Percentiles rank a stretch among this genome's conserved stretches.
Conservation (phyloP, 192 early-diverging fungal genomes). For the Coemansia sp. region DNA sequence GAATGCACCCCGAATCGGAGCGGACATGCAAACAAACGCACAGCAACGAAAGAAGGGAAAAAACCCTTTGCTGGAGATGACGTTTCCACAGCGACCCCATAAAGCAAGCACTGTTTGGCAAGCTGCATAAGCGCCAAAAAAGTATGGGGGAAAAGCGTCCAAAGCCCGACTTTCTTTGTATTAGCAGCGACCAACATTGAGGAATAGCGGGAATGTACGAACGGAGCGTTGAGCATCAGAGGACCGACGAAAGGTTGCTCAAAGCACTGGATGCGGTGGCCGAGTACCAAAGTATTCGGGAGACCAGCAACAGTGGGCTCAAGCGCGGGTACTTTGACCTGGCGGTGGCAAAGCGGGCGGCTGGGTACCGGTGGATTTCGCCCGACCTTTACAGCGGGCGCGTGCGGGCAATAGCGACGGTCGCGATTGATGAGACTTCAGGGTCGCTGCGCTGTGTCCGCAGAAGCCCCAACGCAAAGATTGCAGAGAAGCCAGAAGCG, state of each 20-base stretch:
- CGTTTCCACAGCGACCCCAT: no score
- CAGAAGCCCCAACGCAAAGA: neutral
- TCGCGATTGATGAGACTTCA: constrained; percentile 2
- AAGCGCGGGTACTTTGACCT: constrained; percentile 39
- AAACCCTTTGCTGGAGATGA: no score
- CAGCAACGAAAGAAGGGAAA: no score
- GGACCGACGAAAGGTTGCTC: constrained; percentile 15
- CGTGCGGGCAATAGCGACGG: constrained; percentile 25
- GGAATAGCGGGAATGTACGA: neutral
- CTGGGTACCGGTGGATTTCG: constrained; percentile 46
- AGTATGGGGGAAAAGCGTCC: no score
- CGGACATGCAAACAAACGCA: no score
- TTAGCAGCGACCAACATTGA: no score
- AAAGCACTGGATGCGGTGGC: constrained; percentile 17
- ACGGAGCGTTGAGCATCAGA: neutral
- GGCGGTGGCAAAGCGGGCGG: constrained; percentile 33
- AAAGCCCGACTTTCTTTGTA: no score
- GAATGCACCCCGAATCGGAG: no score
- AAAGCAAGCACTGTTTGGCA: no score
- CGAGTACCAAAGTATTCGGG: constrained; percentile 30
- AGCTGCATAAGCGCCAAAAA: no score
- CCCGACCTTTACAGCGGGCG: constrained; percentile 31
- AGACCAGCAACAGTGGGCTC: neutral
- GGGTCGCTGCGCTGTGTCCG: neutral
- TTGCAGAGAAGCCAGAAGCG: neutral